These are phyloP conservation scores for Lomentospora prolificans DNA, from an alignment of 2,329 filamentous ascomycete species.

Conservation along the genomic window DNA sequence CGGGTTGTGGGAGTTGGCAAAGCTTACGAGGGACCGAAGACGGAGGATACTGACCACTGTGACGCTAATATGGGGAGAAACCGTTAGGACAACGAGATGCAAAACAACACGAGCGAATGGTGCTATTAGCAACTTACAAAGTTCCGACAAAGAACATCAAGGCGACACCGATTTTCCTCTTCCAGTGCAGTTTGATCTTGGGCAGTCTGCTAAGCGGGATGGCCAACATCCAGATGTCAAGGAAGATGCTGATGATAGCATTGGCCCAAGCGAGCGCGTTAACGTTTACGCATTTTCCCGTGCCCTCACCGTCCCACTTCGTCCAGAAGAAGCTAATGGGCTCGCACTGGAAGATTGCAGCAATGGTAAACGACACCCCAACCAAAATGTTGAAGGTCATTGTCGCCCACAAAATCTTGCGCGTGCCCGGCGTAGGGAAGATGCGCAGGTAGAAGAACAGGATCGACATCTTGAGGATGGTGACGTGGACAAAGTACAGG, in stretches of 20 bases:
- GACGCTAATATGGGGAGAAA: slow-evolving; percentile 12
- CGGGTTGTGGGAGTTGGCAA: slow-evolving; percentile 18
- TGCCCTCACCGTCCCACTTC: slow-evolving; percentile 35
- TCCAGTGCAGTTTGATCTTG: slow-evolving; percentile 27
- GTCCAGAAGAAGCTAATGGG: slow-evolving; percentile 40
- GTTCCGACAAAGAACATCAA: slow-evolving; percentile 35
- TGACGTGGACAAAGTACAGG: slow-evolving; percentile 32
- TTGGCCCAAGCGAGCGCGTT: slow-evolving; percentile 36
- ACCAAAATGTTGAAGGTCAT: slow-evolving; percentile 24
- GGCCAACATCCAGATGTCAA: slow-evolving; percentile 37
- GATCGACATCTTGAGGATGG: slow-evolving; percentile 35
- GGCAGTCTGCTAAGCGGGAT: slow-evolving; percentile 33
- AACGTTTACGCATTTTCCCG: slow-evolving; percentile 33
- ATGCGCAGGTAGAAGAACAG: slow-evolving; percentile 41
- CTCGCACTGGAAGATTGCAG: slow-evolving; percentile 34
- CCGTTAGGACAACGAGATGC: slow-evolving; percentile 6
- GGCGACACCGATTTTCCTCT: slow-evolving; percentile 32
- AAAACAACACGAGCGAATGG: background rate
- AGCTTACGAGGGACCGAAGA: slow-evolving; percentile 18
- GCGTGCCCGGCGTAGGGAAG: slow-evolving; percentile 28
- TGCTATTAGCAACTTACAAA: slow-evolving; percentile 18
- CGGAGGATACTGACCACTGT: slow-evolving; percentile 23
- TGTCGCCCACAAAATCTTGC: slow-evolving; percentile 26
- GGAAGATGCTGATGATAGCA: slow-evolving; percentile 34
- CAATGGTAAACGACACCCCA: slow-evolving; percentile 27